Conservation (phyloP, 1,284 basidiomycete genomes). For the Leccinum fallax region DNA sequence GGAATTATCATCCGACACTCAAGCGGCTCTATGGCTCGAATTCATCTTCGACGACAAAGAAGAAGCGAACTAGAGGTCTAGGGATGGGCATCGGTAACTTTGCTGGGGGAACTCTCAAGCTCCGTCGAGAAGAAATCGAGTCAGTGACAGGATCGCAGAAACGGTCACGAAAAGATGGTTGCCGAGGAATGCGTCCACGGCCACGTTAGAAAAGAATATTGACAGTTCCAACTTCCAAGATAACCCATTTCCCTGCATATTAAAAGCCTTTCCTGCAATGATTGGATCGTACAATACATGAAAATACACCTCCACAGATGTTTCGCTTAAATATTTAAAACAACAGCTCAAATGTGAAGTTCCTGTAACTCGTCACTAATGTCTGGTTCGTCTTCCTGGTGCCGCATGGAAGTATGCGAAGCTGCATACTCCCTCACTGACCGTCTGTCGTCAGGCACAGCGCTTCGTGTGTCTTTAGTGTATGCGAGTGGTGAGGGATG, state of each 20-base stretch:
- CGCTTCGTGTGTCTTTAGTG: constrained; percentile 23
- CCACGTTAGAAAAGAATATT: constrained; percentile 11
- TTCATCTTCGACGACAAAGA: constrained; percentile 31
- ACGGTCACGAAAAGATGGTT: constrained; percentile 8
- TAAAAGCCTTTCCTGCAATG: not conserved
- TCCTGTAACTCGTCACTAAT: constrained; percentile 25
- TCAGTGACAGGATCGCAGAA: constrained; percentile 39
- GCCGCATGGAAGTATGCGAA: constrained; percentile 19
- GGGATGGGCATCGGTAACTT: constrained; percentile 80
- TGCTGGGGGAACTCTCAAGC: constrained; percentile 62
- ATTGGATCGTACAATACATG: constrained; percentile 6
- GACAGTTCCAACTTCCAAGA: not conserved
- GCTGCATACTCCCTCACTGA: constrained; percentile 28
- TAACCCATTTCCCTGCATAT: not conserved
- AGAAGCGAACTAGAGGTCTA: constrained; percentile 63
- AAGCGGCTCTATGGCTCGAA: constrained; percentile 63
- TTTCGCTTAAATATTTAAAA: constrained; percentile 16
- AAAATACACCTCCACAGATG: constrained; percentile 4
- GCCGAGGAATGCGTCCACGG: constrained; percentile 21
- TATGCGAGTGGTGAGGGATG: not conserved
- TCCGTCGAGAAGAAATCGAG: constrained; percentile 61
- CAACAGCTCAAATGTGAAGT: constrained; percentile 24
- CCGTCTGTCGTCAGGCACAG: constrained; percentile 29
- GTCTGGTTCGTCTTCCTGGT: constrained; percentile 25
- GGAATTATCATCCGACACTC: constrained; percentile 77